phyloP scores from a whole-genome alignment of 2,329 filamentous ascomycete genomes.

The Fusarium sp. region DNA sequence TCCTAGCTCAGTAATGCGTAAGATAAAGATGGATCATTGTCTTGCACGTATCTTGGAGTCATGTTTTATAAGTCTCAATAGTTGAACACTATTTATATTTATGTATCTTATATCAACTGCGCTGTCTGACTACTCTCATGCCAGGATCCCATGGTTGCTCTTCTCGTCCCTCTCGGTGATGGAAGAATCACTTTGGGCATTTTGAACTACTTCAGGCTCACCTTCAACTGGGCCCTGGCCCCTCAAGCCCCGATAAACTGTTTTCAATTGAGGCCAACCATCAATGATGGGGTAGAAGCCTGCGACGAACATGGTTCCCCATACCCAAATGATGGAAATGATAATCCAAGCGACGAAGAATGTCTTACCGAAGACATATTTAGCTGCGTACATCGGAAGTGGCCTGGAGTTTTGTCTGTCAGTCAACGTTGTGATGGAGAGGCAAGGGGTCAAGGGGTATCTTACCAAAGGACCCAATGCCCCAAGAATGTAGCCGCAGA shows the following conservation, averaged over 20 bases:
- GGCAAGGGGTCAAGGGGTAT: fast-evolving
- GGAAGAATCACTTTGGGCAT: not conserved
- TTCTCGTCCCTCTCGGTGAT: not conserved
- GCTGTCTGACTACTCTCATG: not conserved
- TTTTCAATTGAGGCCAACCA: constrained; percentile 45
- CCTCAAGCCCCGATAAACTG: not conserved
- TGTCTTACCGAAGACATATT: constrained; percentile 56
- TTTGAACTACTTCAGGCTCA: not conserved
- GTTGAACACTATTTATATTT: not conserved
- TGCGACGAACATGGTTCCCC: constrained; percentile 58
- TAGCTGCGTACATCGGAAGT: constrained; percentile 61
- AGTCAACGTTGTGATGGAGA: fast-evolving
- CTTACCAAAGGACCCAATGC: constrained; percentile 57
- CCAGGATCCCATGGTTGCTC: not conserved
- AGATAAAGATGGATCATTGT: not conserved
- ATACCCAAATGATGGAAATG: constrained; percentile 61
- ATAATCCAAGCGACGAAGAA: constrained; percentile 62
- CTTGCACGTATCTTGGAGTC: not conserved
- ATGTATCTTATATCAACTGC: no score
- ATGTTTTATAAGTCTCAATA: fast-evolving
- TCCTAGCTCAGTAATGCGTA: not conserved
- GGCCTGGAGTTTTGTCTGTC: constrained; percentile 44
- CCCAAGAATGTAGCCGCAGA: constrained; percentile 59
- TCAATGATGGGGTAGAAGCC: constrained; percentile 60
- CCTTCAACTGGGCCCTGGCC: not conserved